Percentiles rank a stretch among this genome's conserved stretches.
Evolutionary conservation across 2,329 filamentous ascomycete species (phyloP).

Genomic region (Alternaria sp.): DNA sequence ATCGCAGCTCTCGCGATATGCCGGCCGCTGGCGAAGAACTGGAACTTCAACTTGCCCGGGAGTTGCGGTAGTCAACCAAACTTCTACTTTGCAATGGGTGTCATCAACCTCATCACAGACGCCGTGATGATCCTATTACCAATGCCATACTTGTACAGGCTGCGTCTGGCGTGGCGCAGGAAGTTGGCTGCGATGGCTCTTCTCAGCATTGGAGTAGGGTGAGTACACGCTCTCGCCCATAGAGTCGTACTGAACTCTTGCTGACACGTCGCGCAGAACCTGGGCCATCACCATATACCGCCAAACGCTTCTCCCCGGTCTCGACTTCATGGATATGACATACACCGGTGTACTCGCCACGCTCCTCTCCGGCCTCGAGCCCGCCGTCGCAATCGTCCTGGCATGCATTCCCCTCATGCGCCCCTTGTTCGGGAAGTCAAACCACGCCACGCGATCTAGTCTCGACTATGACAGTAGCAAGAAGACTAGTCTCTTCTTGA

Average conservation of each 20-base stretch:
- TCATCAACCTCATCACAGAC: slow-evolving; percentile 29
- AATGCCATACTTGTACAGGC: slow-evolving; percentile 25
- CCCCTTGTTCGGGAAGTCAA: slow-evolving; percentile 10
- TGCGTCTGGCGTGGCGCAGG: slow-evolving; percentile 16
- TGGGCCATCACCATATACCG: slow-evolving; percentile 34
- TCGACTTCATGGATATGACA: slow-evolving; percentile 28
- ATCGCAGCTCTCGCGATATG: slow-evolving; percentile 25
- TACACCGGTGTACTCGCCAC: slow-evolving; percentile 26
- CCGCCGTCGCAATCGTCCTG: slow-evolving; percentile 27
- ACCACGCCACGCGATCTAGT: neutral
- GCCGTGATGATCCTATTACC: slow-evolving; percentile 23
- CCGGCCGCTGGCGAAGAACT: slow-evolving; percentile 23
- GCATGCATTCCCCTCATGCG: slow-evolving; percentile 29
- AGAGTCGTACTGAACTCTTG: neutral
- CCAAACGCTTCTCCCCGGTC: slow-evolving; percentile 14
- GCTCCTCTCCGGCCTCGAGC: slow-evolving; percentile 27
- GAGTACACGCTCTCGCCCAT: neutral
- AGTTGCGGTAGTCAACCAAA: slow-evolving; percentile 26
- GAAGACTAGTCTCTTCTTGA: slow-evolving; percentile 1
- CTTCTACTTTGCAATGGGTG: slow-evolving; percentile 18
- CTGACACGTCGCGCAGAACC: slow-evolving; percentile 13
- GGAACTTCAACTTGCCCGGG: slow-evolving; percentile 20
- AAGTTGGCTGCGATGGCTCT: slow-evolving; percentile 23
- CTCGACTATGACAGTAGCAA: slow-evolving; percentile 3
- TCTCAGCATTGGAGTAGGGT: slow-evolving; percentile 30